phyloP scores from a whole-genome alignment of 2,329 filamentous ascomycete genomes.

The Calonectria hongkongensis region DNA sequence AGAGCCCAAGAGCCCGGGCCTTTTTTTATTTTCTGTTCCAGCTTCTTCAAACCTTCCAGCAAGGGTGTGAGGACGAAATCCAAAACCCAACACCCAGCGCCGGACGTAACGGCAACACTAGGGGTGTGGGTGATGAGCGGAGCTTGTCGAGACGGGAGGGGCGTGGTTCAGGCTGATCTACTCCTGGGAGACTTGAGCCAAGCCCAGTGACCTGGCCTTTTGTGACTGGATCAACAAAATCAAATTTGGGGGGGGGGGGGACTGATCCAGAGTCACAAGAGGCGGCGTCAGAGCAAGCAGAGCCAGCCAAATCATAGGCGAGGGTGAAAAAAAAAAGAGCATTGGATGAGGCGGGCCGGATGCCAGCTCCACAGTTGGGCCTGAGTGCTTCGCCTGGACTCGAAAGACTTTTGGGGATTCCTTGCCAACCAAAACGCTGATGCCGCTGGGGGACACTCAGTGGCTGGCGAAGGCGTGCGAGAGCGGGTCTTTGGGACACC shows the following conservation, averaged over 20 bases:
- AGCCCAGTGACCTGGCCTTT: constrained; percentile 41
- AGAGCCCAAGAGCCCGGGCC: constrained; percentile 38
- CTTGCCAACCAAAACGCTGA: constrained; percentile 51
- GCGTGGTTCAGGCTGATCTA: constrained; percentile 37
- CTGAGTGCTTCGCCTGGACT: constrained; percentile 58
- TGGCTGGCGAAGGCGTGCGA: constrained; percentile 41
- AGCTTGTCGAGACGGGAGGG: constrained; percentile 30
- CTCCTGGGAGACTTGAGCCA: constrained; percentile 34
- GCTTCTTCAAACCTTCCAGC: constrained; percentile 40
- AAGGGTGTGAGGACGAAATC: constrained; percentile 31
- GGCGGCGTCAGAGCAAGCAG: constrained; percentile 33
- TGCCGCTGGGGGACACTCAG: constrained; percentile 40
- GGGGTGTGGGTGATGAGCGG: constrained; percentile 36
- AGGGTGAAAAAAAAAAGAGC: constrained; percentile 40
- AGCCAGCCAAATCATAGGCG: constrained; percentile 44
- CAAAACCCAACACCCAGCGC: constrained; percentile 9
- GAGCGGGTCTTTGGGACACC: constrained; percentile 49
- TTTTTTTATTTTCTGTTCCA: constrained; percentile 42
- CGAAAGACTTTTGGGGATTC: constrained; percentile 48
- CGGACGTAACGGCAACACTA: constrained; percentile 21
- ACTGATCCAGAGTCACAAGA: constrained; percentile 39
- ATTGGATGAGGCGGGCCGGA: constrained; percentile 50
- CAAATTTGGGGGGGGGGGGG: constrained; percentile 38
- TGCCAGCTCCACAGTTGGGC: constrained; percentile 60
- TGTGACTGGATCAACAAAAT: constrained; percentile 46